phyloP scores from a whole-genome alignment of 2,329 filamentous ascomycete genomes.

The Corynespora cassiicola region DNA sequence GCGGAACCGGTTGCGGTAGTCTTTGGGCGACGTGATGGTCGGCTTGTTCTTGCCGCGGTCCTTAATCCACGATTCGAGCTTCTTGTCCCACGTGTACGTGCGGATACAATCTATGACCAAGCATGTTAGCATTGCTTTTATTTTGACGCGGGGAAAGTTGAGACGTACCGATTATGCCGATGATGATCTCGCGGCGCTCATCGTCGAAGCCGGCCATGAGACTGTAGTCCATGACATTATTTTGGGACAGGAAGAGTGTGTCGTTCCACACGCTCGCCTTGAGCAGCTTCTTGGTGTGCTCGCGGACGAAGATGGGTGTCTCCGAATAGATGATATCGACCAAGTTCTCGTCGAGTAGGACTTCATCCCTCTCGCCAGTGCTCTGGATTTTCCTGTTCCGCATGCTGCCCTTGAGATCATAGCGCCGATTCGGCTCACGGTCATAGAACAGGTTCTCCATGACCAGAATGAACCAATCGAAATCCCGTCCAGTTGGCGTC shows the following conservation, averaged over 20 bases:
- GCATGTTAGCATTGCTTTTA: slow-evolving; percentile 6
- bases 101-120: slow-evolving; percentile 79
- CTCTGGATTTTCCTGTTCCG: slow-evolving; percentile 96
- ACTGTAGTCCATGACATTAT: slow-evolving; percentile 99
- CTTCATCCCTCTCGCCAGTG: slow-evolving; percentile 94
- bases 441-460: slow-evolving; percentile 99
- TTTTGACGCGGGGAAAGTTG: neutral
- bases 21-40: slow-evolving; percentile 95
- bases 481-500: slow-evolving; percentile 92
- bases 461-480: slow-evolving; percentile 90
- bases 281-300: slow-evolving; percentile 94
- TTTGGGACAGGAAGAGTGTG: slow-evolving; percentile 89
- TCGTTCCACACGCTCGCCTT: slow-evolving; percentile 96
- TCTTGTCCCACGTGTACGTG: slow-evolving; percentile 99
- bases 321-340: slow-evolving; percentile 96
- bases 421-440: slow-evolving; percentile 76
- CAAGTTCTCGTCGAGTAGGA: slow-evolving; percentile 97
- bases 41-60: slow-evolving; percentile 88
- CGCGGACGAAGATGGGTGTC: slow-evolving; percentile 90
- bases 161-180: slow-evolving; percentile 79
- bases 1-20: slow-evolving; percentile 94
- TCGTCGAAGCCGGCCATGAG: slow-evolving; percentile 99
- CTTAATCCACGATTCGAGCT: slow-evolving; percentile 99
- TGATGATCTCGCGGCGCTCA: slow-evolving; percentile 84
- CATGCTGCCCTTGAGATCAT: slow-evolving; percentile 98